Evolutionary conservation across 176 grass and related monocot genomes (phyloP).

Genomic region (Triticum monococcum): DNA sequence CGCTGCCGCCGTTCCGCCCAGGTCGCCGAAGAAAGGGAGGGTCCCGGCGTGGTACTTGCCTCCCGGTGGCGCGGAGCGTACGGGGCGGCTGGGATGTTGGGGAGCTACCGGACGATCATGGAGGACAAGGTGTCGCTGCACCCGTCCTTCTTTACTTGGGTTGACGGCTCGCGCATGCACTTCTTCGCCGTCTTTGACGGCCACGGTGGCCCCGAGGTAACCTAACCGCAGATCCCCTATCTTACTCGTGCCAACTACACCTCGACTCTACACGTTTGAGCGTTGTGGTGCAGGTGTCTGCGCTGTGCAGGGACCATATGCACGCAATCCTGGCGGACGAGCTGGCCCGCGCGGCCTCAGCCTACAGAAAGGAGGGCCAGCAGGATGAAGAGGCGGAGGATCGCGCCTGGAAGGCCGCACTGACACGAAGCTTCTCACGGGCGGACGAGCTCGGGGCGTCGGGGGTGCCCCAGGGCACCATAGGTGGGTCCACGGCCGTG

Average conservation of each 20-base stretch:
- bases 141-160: slow-evolving; percentile 37
- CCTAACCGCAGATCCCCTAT: neutral
- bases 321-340: slow-evolving; percentile 60
- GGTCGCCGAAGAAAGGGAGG: too few species aligned
- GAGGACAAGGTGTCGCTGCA: slow-evolving; percentile 62
- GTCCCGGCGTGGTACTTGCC: neutral
- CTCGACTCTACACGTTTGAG: neutral
- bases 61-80: slow-evolving; percentile 34
- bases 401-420: slow-evolving; percentile 34
- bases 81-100: slow-evolving; percentile 40
- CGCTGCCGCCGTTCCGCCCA: too few species aligned
- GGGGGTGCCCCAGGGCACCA: slow-evolving; percentile 23
- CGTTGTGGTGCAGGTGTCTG: slow-evolving; percentile 45
- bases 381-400: slow-evolving; percentile 9
- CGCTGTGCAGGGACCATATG: slow-evolving; percentile 66
- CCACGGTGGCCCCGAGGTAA: slow-evolving; percentile 70
- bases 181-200: slow-evolving; percentile 90
- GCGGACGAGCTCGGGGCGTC: slow-evolving; percentile 25
- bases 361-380: neutral
- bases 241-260: neutral
- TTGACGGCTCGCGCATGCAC: slow-evolving; percentile 50
- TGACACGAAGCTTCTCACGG: slow-evolving; percentile 52
- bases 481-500: slow-evolving; percentile 78
- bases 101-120: slow-evolving; percentile 46
- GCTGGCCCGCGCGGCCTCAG: slow-evolving; percentile 19